These are phyloP conservation scores for Phoenix dactylifera DNA, from an alignment of 176 grass and related monocot genomes.

Conservation along the genomic window DNA sequence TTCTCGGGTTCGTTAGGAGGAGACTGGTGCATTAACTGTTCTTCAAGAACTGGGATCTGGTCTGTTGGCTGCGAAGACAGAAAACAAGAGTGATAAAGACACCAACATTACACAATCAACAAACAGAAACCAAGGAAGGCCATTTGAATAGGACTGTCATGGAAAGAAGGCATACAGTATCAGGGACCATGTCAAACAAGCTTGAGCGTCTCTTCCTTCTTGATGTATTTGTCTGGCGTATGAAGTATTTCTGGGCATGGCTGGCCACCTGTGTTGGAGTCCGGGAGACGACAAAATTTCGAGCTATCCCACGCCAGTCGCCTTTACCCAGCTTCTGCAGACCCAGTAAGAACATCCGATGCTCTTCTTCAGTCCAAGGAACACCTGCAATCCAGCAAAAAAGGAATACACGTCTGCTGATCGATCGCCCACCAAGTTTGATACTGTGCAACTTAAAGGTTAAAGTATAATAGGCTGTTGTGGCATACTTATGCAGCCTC, in stretches of 20 bases:
- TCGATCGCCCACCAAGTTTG: too few relatives aligned
- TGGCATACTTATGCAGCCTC: too few relatives aligned
- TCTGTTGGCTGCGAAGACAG: slow-evolving; percentile 38
- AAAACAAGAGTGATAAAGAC: slow-evolving; percentile 8
- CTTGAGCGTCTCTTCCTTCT: slow-evolving; percentile 80
- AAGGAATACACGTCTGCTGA: too few relatives aligned
- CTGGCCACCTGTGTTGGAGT: slow-evolving; percentile 95
- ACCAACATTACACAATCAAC: too few relatives aligned
- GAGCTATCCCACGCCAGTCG: slow-evolving; percentile 88
- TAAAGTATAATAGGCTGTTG: too few relatives aligned
- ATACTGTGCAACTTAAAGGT: too few relatives aligned
- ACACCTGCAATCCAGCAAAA: slow-evolving; percentile 36
- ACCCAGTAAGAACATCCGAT: slow-evolving; percentile 76
- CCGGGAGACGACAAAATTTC: slow-evolving; percentile 70
- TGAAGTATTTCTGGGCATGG: slow-evolving; percentile 94
- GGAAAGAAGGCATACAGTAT: slow-evolving; percentile 37
- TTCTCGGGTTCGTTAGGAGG: slow-evolving; percentile 31
- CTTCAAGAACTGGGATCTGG: slow-evolving; percentile 7
- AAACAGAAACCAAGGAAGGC: too few relatives aligned
- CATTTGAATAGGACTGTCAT: too few relatives aligned
- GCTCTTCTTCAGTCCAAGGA: slow-evolving; percentile 95
- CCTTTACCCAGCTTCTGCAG: slow-evolving; percentile 88
- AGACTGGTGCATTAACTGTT: slow-evolving; percentile 21
- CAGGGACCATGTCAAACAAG: slow-evolving; percentile 86
- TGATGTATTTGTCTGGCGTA: slow-evolving; percentile 69